Base-by-base conservation (phyloP, 1,284 basidiomycete genomes). In the Ceratobasidium papillatum region DNA sequence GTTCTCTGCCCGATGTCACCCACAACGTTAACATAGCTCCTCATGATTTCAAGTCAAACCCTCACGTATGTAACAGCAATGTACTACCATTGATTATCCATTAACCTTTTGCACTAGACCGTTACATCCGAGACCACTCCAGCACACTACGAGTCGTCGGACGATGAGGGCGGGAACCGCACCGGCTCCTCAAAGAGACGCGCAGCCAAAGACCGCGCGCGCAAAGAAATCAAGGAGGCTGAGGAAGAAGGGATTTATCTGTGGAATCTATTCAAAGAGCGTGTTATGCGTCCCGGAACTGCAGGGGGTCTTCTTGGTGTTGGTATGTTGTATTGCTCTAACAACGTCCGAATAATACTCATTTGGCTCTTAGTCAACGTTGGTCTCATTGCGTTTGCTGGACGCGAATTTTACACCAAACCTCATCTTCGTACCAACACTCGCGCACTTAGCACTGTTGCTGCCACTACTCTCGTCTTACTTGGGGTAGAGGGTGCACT, bases 241-340 rank as follows among this genome's bases (percentile, higher is more conserved):
- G 87, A 90, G 79, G 84, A 84, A 51, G 87, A 89, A 78, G 84
- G 86, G 14, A 80, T 81, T 30, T 84, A 88, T 58, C 80, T 90
- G 34, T 91, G 87, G 87, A 83, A 87, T 19, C 80, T 86, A 74
- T 83, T 87, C 30, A 90, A 90, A 79, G 85, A 89, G 51, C 86
- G 88, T 75, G 77, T 94, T 36, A 82, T 93, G 74, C 86, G 88
- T 36, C 92, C 92, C 22, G 87, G 88, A 41, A 88, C 92, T 69
- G 89, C 90, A 7, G 91, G 92, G 56, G 92, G 93, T 58, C 83
- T 93, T 25, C 78, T 94, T 76, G 92, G 92, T 72, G 81, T 94
- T 47, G 85, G 91, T 92, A 77, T 30, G 87, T 85, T 7, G n/a
- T 19, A 14, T 52, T 66, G 43, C 56, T 58, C 51, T 14, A 22